Percentiles rank a stretch among this genome's conserved stretches.
phyloP scores from a whole-genome alignment of 108 stramenopile species.

The Cyclotella sp. region DNA sequence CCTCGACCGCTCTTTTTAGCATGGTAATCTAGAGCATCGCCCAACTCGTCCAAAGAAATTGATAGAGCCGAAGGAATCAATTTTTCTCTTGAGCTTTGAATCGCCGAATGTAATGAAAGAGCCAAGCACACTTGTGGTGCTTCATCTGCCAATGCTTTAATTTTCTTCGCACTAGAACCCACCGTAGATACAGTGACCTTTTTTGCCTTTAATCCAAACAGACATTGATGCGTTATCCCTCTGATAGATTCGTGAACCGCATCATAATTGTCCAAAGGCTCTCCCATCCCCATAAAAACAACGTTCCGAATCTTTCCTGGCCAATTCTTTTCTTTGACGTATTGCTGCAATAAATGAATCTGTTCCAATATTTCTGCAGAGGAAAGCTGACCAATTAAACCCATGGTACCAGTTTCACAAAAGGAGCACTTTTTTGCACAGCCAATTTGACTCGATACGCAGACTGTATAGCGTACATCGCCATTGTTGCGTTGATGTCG shows the following conservation, averaged over 20 bases:
- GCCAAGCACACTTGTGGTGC: conserved; percentile 58
- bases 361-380: conserved; percentile 66
- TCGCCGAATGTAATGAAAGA: conserved; percentile 61
- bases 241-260: conserved; percentile 46
- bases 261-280: conserved; percentile 61
- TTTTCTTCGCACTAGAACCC: conserved; percentile 37
- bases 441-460: conserved; percentile 63
- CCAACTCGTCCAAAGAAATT: conserved; percentile 29
- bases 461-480: conserved; percentile 44
- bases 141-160: conserved; percentile 51
- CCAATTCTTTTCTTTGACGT: conserved; percentile 8
- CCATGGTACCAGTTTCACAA: conserved; percentile 69
- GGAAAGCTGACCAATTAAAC: conserved; percentile 43
- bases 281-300: conserved; percentile 76
- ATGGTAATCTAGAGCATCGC: conserved; percentile 56
- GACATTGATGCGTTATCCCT: conserved; percentile 48
- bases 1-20: conserved; percentile 35
- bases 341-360: conserved; percentile 40
- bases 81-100: conserved; percentile 42
- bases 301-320: conserved; percentile 36
- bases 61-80: conserved; percentile 49
- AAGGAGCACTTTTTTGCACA: conserved; percentile 62
- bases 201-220: conserved; percentile 41
- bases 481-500: conserved; percentile 4
- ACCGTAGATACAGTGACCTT: conserved; percentile 67